Percentiles rank a stretch among this genome's conserved stretches.
These are phyloP conservation scores for Verticillium longisporum DNA, from an alignment of 2,329 filamentous ascomycete genomes.

Conservation along the genomic window DNA sequence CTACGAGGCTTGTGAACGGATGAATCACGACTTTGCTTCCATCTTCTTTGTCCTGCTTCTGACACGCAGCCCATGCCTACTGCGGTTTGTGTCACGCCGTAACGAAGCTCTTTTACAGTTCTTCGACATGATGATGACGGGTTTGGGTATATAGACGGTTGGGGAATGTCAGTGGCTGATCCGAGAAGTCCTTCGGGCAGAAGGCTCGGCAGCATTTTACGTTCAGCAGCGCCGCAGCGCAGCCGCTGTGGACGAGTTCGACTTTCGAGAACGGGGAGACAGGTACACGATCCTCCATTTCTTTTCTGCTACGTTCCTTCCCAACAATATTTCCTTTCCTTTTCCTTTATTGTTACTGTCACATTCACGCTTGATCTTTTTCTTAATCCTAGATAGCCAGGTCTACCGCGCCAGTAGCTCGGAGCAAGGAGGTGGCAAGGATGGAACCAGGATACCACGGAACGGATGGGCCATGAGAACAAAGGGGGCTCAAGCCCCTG, in stretches of 20 bases:
- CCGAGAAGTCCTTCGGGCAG: background rate
- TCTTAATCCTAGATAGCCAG: background rate
- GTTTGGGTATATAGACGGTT: background rate
- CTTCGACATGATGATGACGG: slow-evolving; percentile 1
- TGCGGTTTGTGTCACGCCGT: background rate
- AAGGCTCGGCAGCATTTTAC: background rate
- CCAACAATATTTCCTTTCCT: background rate
- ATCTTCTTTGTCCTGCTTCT: background rate
- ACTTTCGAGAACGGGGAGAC: background rate
- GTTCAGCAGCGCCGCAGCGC: background rate
- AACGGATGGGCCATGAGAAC: background rate
- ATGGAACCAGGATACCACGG: background rate
- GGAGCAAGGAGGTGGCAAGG: slow-evolving; percentile 1
- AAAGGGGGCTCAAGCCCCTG: background rate
- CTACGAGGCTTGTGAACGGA: background rate
- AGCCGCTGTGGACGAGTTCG: background rate
- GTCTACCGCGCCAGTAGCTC: background rate
- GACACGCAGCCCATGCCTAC: background rate
- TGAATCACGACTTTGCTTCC: background rate
- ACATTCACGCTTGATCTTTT: background rate
- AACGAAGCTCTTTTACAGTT: background rate
- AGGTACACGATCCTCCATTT: background rate
- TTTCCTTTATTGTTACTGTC: background rate
- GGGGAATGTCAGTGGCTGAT: background rate
- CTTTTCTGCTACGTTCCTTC: background rate